Evolutionary conservation across 768 basidiomycete genomes (phyloP).

Genomic region (Suillus sp.): DNA sequence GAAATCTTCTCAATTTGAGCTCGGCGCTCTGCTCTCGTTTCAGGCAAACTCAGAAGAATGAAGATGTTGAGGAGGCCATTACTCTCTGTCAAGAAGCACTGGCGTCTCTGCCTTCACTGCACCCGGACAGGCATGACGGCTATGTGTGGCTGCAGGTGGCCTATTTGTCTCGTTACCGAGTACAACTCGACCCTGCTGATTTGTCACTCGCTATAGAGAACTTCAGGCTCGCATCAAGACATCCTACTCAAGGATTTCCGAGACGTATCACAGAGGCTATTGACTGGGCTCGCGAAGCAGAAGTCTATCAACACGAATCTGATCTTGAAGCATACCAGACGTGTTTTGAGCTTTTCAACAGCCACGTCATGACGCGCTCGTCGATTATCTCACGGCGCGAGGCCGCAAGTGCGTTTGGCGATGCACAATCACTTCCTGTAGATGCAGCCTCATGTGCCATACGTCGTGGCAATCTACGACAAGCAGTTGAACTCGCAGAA

Average conservation of each 20-base stretch:
- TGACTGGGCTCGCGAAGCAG: too few species aligned
- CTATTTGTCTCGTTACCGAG: neutral
- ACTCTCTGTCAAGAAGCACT: neutral
- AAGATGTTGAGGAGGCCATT: neutral
- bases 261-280: too few species aligned
- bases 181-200: neutral
- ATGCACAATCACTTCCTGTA: too few species aligned
- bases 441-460: too few species aligned
- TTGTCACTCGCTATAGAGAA: too few species aligned
- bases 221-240: too few species aligned
- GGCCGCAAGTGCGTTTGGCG: neutral
- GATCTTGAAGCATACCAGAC: neutral
- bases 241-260: neutral
- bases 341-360: neutral
- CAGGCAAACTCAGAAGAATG: neutral
- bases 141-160: neutral
- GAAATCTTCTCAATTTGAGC: neutral
- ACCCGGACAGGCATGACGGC: too few species aligned
- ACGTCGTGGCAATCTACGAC: too few species aligned
- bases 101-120: neutral
- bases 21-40: neutral
- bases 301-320: neutral
- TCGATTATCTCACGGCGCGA: neutral
- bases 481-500: too few species aligned
- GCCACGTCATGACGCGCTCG: neutral